Conservation (phyloP, 192 early-diverging fungal species). For the Entomortierella chlamydospora region DNA sequence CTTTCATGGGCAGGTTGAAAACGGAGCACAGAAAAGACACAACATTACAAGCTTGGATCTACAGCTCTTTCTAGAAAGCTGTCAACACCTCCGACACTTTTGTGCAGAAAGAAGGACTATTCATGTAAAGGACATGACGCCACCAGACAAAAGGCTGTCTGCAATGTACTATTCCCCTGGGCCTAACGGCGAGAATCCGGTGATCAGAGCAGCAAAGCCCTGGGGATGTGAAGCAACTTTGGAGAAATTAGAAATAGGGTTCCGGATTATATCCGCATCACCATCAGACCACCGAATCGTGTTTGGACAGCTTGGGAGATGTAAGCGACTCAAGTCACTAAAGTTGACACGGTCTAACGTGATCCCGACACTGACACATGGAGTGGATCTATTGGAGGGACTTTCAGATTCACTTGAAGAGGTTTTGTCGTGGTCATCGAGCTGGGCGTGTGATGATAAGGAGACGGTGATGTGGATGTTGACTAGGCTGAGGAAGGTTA, state of each 20-base stretch:
- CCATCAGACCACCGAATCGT: conserved; percentile 12
- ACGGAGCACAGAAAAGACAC: not conserved
- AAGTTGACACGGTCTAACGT: not conserved
- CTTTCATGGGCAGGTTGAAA: not conserved
- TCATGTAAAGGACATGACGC: not conserved
- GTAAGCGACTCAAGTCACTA: conserved; percentile 1
- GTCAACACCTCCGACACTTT: not conserved
- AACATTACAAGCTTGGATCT: not conserved
- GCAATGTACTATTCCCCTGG: not conserved
- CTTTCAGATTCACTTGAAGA: not conserved
- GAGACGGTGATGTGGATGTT: conserved; percentile 9
- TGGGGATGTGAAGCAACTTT: conserved; percentile 9
- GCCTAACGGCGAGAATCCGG: not conserved
- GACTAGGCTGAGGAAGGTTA: not conserved
- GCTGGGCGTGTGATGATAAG: not conserved
- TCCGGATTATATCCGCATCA: not conserved
- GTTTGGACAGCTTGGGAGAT: conserved; percentile 10
- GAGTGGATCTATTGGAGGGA: not conserved
- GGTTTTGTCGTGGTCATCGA: not conserved
- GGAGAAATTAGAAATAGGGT: not conserved
- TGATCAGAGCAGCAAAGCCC: conserved; percentile 2
- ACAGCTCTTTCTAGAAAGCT: conserved; percentile 4
- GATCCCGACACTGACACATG: conserved; percentile 1
- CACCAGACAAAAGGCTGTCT: not conserved
- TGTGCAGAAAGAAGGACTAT: not conserved